Evolutionary conservation across 768 basidiomycete species (phyloP).

Genomic region (Psilocybe tampanensis): DNA sequence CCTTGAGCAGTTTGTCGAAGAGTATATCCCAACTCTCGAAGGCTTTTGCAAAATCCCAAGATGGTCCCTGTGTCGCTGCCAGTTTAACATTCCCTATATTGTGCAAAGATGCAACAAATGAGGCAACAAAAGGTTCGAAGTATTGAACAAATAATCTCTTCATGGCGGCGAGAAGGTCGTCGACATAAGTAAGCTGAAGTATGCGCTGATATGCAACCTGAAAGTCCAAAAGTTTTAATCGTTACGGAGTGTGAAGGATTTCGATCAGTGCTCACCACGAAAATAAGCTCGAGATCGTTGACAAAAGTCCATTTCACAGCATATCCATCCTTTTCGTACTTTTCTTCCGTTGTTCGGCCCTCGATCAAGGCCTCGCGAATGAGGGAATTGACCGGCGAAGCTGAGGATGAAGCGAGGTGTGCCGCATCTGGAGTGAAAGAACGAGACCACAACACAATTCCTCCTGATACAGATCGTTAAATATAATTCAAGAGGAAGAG

Average conservation of each 20-base stretch:
- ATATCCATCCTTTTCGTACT: slow-evolving; percentile 93
- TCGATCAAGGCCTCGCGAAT: slow-evolving; percentile 92
- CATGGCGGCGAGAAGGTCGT: slow-evolving; percentile 79
- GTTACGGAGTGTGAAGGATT: neutral
- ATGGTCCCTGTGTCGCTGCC: slow-evolving; percentile 35
- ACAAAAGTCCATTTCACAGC: slow-evolving; percentile 93
- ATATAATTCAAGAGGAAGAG: neutral
- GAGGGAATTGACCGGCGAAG: slow-evolving; percentile 86
- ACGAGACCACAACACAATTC: slow-evolving; percentile 91
- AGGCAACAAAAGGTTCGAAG: slow-evolving; percentile 81
- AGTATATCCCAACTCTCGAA: slow-evolving; percentile 82
- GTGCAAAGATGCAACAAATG: slow-evolving; percentile 84
- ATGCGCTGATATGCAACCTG: slow-evolving; percentile 98
- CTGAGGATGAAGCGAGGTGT: slow-evolving; percentile 64
- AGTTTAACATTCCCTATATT: slow-evolving; percentile 52
- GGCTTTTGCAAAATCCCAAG: slow-evolving; percentile 72
- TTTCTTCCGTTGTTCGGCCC: slow-evolving; percentile 77
- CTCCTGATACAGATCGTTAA: slow-evolving; percentile 53
- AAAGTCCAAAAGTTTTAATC: slow-evolving; percentile 7
- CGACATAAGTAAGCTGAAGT: slow-evolving; percentile 91
- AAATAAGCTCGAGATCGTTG: slow-evolving; percentile 95
- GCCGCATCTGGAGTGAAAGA: slow-evolving; percentile 91
- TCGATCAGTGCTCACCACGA: slow-evolving; percentile 67
- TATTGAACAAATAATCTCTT: slow-evolving; percentile 86
- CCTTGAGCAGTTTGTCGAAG: slow-evolving; percentile 76